phyloP scores from a whole-genome alignment of 108 stramenopile genomes.

The Cyclostephanos tholiformis region DNA sequence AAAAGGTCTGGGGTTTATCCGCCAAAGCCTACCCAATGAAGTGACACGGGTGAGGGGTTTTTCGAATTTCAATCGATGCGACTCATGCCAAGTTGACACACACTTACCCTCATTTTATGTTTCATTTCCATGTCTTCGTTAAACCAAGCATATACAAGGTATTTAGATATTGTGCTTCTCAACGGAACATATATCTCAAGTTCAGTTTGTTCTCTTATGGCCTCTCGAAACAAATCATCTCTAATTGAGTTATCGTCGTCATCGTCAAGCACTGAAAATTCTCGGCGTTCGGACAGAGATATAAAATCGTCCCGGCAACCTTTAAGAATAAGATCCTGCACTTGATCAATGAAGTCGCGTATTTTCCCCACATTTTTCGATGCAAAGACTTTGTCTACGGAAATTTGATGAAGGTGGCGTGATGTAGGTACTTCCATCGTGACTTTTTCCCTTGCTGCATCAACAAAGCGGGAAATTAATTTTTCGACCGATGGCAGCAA shows the following conservation, averaged over 20 bases:
- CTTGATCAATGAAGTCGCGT: slow-evolving; percentile 68
- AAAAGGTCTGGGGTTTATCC: slow-evolving; percentile 61
- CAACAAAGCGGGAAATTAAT: slow-evolving; percentile 68
- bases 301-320: slow-evolving; percentile 73
- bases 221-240: slow-evolving; percentile 73
- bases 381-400: slow-evolving; percentile 39
- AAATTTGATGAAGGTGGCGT: slow-evolving; percentile 30
- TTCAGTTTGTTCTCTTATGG: slow-evolving; percentile 83
- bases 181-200: slow-evolving; percentile 86
- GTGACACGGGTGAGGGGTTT: slow-evolving; percentile 10
- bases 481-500: slow-evolving; percentile 65
- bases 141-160: slow-evolving; percentile 80
- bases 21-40: slow-evolving; percentile 45
- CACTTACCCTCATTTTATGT: slow-evolving; percentile 65
- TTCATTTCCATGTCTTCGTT: slow-evolving; percentile 85
- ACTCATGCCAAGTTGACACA: slow-evolving; percentile 16
- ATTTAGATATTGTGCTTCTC: slow-evolving; percentile 73
- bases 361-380: slow-evolving; percentile 61
- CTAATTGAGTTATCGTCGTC: slow-evolving; percentile 39
- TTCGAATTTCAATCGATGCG: neutral
- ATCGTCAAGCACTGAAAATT: slow-evolving; percentile 48
- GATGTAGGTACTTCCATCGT: slow-evolving; percentile 38
- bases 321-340: slow-evolving; percentile 79
- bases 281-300: slow-evolving; percentile 57
- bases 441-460: slow-evolving; percentile 51